Conservation (phyloP, 352 stramenopile genomes). For the Pythium utonaiense region DNA sequence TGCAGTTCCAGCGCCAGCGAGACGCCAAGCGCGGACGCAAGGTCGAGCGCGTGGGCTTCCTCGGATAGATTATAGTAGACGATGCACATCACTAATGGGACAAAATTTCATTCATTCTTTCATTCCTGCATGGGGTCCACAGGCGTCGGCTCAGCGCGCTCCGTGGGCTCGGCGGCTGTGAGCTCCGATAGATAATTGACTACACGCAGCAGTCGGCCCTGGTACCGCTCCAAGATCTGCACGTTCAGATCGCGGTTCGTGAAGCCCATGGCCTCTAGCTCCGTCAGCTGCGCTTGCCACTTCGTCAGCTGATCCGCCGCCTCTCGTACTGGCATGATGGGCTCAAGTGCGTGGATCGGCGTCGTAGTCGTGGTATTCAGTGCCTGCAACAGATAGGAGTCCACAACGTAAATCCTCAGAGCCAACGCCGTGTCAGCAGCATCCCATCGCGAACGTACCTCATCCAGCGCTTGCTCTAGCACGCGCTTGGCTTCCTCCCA, state of each 20-base stretch:
- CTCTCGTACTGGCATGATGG: constrained; percentile 43
- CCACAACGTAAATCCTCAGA: not conserved
- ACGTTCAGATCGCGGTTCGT: constrained; percentile 60
- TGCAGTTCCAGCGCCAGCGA: constrained; percentile 44
- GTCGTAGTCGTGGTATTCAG: constrained; percentile 33
- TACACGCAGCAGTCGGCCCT: constrained; percentile 74
- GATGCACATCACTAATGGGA: not conserved
- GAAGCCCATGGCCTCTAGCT: constrained; percentile 75
- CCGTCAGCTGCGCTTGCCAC: constrained; percentile 58
- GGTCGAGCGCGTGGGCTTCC: constrained; percentile 63
- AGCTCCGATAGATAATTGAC: constrained; percentile 83
- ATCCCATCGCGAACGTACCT: constrained; percentile 25
- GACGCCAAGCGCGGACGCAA: constrained; percentile 44
- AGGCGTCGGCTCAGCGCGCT: constrained; percentile 6
- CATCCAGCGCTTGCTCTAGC: constrained; percentile 53
- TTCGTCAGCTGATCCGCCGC: constrained; percentile 48
- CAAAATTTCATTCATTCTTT: not conserved
- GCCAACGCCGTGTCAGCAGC: not conserved
- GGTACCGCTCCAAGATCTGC: constrained; percentile 72
- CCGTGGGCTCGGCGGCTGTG: constrained; percentile 1
- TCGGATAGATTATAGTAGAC: constrained; percentile 30
- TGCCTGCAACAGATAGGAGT: constrained; percentile 19
- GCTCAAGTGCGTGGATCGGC: constrained; percentile 72
- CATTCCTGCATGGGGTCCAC: constrained; percentile 35
- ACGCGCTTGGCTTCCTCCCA: constrained; percentile 45